Base-by-base conservation (phyloP, 1,139 yeast species). In the Protomyces pachydermus region DNA sequence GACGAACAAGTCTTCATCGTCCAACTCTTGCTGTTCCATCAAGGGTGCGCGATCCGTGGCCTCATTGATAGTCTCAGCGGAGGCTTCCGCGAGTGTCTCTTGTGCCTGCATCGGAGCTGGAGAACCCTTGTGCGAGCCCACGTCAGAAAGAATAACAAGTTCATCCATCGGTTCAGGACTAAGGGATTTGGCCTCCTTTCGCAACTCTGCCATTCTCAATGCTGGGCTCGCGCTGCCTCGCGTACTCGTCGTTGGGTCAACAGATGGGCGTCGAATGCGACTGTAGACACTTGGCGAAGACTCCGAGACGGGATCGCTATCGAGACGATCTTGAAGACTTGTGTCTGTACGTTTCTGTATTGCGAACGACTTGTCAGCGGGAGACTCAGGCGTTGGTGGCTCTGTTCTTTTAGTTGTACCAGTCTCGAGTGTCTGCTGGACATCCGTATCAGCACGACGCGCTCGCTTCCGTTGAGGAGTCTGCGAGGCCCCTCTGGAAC, bases 1-100 rank as follows among this genome's bases (percentile, higher is more conserved):
- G 52, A 58, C 23, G 52, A 58, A 58, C 39, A 58, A 55, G 23
- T 58, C 62, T 12, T 58, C 62, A 28, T 58, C 62, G 6, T 35
- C 42, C 39, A 37, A 12, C 52, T 58, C 62, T 12, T 39, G 16
- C 6, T 28, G 48, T 10, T 50, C 56, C 5, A 56, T 46, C 28
- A 38, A 18, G n/a, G 42, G 52, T 25, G 8, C 42, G 12, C 16
- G n/a, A 10, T 12, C 38, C 4, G 3, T 37, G 16, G 23, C 14
- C 6, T 8, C 28, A 28, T 28, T 28, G 5, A 5, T 6, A 16
- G 42, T 38, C 12, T 16, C 48, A 20, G 9, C 25, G 9, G 48
- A 18, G 25, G 23, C 3, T n/a, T 18, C 48, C 16, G 9, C 9
- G 23, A 10, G 3, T 18, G 6, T 9, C 10, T 10, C 23, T 18